Conservation (phyloP, 257 asterid species). For the Vinca minor region DNA sequence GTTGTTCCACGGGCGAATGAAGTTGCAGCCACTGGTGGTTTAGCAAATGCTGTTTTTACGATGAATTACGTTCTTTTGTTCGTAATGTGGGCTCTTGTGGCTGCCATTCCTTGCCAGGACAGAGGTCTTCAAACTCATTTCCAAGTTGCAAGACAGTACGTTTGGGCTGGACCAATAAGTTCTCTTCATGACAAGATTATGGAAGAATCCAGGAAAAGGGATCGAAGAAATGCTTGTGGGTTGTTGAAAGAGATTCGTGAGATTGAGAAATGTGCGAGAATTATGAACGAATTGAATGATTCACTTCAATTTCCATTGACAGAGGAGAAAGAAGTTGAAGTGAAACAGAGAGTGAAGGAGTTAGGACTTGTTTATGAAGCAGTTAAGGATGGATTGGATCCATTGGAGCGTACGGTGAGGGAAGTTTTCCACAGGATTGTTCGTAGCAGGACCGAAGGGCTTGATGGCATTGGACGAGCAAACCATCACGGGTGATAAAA, state of each 20-base stretch:
- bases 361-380: slow-evolving; percentile 40
- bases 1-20: slow-evolving; percentile 56
- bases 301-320: slow-evolving; percentile 49
- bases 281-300: slow-evolving; percentile 55
- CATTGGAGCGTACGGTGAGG: slow-evolving; percentile 65
- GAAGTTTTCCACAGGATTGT: slow-evolving; percentile 77
- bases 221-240: slow-evolving; percentile 63
- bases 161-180: slow-evolving; percentile 55
- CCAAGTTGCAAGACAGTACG: slow-evolving; percentile 37
- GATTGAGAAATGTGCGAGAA: slow-evolving; percentile 51
- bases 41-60: slow-evolving; percentile 57
- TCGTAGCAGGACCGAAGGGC: slow-evolving; percentile 63
- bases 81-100: slow-evolving; percentile 90
- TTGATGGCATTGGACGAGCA: slow-evolving; percentile 33
- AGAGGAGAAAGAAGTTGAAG: slow-evolving; percentile 61
- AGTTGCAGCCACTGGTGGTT: slow-evolving; percentile 49
- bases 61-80: slow-evolving; percentile 75
- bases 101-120: slow-evolving; percentile 96
- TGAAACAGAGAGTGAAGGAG: slow-evolving; percentile 54
- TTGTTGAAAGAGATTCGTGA: slow-evolving; percentile 76
- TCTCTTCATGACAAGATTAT: slow-evolving; percentile 73
- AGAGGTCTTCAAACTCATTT: slow-evolving; percentile 83
- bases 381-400: slow-evolving; percentile 63
- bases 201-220: slow-evolving; percentile 75
- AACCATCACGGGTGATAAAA: slow-evolving; percentile 24